Percentiles rank a stretch among this genome's conserved stretches.
phyloP scores from a whole-genome alignment of 2,329 filamentous ascomycete genomes.

The Clonostachys chloroleuca region DNA sequence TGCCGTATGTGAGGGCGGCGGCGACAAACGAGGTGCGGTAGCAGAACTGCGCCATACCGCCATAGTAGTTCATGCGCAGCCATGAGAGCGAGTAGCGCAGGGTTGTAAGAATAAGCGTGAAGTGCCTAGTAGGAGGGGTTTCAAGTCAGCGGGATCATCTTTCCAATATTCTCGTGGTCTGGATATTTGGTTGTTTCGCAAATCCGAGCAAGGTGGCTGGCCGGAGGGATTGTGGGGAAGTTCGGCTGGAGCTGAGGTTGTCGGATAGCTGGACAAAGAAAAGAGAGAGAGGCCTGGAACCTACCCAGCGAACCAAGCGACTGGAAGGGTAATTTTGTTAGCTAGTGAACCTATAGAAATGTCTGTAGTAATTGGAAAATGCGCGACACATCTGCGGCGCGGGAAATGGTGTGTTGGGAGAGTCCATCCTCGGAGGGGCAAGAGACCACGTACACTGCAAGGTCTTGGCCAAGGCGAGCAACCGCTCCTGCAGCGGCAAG shows the following conservation, averaged over 20 bases:
- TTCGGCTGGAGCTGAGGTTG: neutral
- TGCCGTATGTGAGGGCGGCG: conserved; percentile 89
- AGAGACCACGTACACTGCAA: conserved; percentile 72
- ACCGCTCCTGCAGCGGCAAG: conserved; percentile 68
- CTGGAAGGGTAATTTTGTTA: conserved; percentile 32
- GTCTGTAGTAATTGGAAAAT: neutral
- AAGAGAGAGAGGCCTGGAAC: conserved; percentile 26
- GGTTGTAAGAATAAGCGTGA: conserved; percentile 79
- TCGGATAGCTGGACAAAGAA: conserved; percentile 1
- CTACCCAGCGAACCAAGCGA: conserved; percentile 80
- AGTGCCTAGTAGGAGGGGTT: conserved; percentile 54
- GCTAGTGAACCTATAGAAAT: conserved; percentile 6
- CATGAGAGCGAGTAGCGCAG: conserved; percentile 82
- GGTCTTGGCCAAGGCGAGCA: conserved; percentile 78
- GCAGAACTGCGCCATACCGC: conserved; percentile 70
- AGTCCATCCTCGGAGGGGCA: conserved; percentile 3
- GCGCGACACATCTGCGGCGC: neutral
- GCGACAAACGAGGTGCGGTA: conserved; percentile 90
- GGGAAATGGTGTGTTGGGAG: no score
- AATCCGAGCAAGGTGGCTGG: no score
- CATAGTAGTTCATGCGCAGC: conserved; percentile 83
- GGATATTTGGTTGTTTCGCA: no score
- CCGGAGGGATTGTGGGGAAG: no score
- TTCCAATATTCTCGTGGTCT: no score
- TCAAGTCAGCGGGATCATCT: neutral